These are phyloP conservation scores for Nannochloropsis salina DNA, from an alignment of 108 stramenopile species.

Conservation along the genomic window DNA sequence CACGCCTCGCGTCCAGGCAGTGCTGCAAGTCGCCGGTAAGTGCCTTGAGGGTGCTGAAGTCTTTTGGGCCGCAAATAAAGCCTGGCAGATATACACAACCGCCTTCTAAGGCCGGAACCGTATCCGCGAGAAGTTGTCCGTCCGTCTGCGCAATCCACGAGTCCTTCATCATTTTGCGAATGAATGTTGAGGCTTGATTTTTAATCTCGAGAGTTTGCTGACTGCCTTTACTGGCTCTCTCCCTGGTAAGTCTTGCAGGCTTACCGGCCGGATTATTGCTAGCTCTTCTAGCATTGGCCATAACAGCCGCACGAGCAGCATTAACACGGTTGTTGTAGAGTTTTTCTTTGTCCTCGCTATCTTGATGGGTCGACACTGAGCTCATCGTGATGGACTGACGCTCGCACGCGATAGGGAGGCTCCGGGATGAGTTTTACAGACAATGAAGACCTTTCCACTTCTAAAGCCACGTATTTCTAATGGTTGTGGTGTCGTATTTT, in stretches of 20 bases:
- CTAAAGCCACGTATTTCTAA: no score
- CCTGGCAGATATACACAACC: constrained; percentile 17
- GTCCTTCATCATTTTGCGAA: constrained; percentile 20
- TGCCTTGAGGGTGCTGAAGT: neutral
- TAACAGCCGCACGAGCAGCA: neutral
- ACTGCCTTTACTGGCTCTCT: neutral
- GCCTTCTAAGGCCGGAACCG: neutral
- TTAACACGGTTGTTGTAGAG: neutral
- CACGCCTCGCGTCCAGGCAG: neutral
- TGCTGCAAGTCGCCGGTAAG: neutral
- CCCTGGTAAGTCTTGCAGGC: neutral
- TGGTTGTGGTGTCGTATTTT: no score
- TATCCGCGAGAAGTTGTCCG: neutral
- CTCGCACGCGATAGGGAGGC: no score
- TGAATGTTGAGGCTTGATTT: constrained; percentile 5
- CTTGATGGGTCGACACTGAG: neutral
- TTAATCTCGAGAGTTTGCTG: neutral
- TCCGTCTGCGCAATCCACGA: constrained; percentile 10
- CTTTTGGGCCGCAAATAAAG: neutral
- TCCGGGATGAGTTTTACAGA: no score
- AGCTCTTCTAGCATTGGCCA: neutral
- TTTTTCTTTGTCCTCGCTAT: neutral
- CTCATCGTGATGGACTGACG: no score
- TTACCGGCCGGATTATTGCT: no score
- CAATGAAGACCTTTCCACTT: no score